phyloP scores from a whole-genome alignment of 2,329 filamentous ascomycete species.

The Penicillium sp. region DNA sequence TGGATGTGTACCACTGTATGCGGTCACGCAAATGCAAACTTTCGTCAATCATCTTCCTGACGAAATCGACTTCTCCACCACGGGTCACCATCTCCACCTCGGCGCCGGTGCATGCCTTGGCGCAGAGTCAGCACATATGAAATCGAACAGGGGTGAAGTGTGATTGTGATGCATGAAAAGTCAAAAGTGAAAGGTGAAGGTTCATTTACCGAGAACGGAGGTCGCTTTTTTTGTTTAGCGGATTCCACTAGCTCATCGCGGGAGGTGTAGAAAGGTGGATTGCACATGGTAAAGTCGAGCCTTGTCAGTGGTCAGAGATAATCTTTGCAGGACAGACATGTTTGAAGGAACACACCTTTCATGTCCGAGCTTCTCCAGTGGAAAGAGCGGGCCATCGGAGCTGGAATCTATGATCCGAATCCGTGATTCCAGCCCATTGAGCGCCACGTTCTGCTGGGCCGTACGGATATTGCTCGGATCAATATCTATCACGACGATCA shows the following conservation, averaged over 20 bases:
- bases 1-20: slow-evolving; percentile 85
- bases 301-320: slow-evolving; percentile 27
- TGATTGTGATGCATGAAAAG: not conserved
- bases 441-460: slow-evolving; percentile 66
- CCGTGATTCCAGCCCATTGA: slow-evolving; percentile 65
- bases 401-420: slow-evolving; percentile 64
- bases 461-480: slow-evolving; percentile 68
- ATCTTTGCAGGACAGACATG: not conserved
- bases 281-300: slow-evolving; percentile 87
- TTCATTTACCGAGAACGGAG: slow-evolving; percentile 66
- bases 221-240: slow-evolving; percentile 65
- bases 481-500: slow-evolving; percentile 58
- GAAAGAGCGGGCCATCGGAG: slow-evolving; percentile 60
- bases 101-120: slow-evolving; percentile 66
- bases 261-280: slow-evolving; percentile 91
- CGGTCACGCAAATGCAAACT: slow-evolving; percentile 60
- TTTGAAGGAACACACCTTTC: slow-evolving; percentile 20
- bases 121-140: not conserved
- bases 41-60: slow-evolving; percentile 69
- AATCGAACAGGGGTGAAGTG: too few relatives aligned
- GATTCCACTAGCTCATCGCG: slow-evolving; percentile 66
- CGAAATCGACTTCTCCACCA: slow-evolving; percentile 78
- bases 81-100: slow-evolving; percentile 80
- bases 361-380: slow-evolving; percentile 50
- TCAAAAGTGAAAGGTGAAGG: not conserved